phyloP scores from a whole-genome alignment of 2,329 filamentous ascomycete genomes.

The Trichoderma cornu-damae region DNA sequence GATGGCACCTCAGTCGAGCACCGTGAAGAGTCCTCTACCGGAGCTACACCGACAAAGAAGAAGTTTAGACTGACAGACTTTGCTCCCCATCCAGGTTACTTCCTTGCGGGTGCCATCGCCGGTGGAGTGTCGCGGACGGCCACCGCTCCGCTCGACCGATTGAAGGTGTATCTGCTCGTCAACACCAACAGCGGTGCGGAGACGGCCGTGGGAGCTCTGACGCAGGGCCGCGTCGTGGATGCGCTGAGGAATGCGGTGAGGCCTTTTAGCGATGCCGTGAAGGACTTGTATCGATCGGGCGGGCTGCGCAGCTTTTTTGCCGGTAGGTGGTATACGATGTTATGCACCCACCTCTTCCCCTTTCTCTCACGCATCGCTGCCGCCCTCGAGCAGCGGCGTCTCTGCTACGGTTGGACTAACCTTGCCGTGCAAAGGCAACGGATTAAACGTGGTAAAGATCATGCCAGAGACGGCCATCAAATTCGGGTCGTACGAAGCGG shows the following conservation, averaged over 20 bases:
- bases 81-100: conserved; percentile 91
- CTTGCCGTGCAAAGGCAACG: conserved; percentile 62
- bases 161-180: conserved; percentile 96
- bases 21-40: conserved; percentile 32
- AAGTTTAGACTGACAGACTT: conserved; percentile 58
- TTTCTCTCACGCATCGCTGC: background rate
- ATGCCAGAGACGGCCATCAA: conserved; percentile 99
- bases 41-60: conserved; percentile 34
- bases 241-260: conserved; percentile 61
- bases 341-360: background rate
- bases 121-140: conserved; percentile 92
- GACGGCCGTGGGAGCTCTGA: conserved; percentile 60
- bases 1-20: conserved; percentile 33
- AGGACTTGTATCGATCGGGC: conserved; percentile 77
- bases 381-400: background rate
- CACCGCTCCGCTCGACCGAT: conserved; percentile 89
- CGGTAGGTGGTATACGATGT: too few species aligned
- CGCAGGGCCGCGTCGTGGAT: conserved; percentile 60
- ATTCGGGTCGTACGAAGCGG: conserved; percentile 94
- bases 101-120: conserved; percentile 88
- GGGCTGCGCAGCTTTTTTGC: conserved; percentile 88
- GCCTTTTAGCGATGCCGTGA: conserved; percentile 67
- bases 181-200: conserved; percentile 57
- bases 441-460: conserved; percentile 92
- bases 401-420: background rate